A percentile compares a stretch with the other conserved stretches of the same genome.
phyloP scores from a whole-genome alignment of 441 rosid species.

The Mallotus repandus region DNA sequence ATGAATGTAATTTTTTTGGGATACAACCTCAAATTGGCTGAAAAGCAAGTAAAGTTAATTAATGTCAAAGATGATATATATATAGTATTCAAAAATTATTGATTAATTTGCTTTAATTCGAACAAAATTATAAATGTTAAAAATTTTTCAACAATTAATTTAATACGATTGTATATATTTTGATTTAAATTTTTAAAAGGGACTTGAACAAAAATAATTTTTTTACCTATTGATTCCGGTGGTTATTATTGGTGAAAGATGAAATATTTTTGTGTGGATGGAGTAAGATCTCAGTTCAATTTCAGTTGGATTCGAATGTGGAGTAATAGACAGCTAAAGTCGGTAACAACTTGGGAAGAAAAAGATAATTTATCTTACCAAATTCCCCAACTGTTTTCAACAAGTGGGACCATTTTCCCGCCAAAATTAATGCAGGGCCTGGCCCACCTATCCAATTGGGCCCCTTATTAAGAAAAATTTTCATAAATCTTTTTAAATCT shows the following conservation, averaged over 20 bases:
- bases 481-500: constrained; percentile 3
- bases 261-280: no score
- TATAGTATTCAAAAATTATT: no score
- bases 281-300: not conserved
- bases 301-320: not conserved
- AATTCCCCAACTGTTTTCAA: not conserved
- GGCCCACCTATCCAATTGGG: not conserved
- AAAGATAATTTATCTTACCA: not conserved
- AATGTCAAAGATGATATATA: no score
- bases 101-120: no score
- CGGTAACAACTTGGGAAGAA: not conserved
- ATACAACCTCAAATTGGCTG: not conserved
- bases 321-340: not conserved
- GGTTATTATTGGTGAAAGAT: no score
- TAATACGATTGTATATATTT: no score
- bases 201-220: no score
- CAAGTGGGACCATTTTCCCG: not conserved
- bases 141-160: no score
- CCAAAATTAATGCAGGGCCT: not conserved
- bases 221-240: no score
- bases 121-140: no score
- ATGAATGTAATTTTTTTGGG: not conserved
- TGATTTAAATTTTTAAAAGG: no score
- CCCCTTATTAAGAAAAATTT: not conserved
- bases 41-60: not conserved